Percentiles rank a stretch among this genome's conserved stretches.
Conservation (phyloP, 768 basidiomycete genomes). For the Coprinopsis cinerea region DNA sequence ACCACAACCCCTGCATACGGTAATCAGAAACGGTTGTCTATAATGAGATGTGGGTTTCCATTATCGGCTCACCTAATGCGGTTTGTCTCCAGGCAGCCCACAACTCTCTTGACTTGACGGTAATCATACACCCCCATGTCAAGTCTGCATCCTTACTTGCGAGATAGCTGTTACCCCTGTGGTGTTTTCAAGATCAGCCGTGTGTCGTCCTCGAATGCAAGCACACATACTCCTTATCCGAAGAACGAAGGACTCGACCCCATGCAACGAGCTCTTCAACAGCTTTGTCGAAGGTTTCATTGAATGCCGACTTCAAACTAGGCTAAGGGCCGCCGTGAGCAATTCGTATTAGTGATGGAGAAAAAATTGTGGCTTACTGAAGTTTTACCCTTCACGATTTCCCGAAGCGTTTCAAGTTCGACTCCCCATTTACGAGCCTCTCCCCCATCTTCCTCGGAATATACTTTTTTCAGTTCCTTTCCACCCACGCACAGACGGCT, state of each 20-base stretch:
- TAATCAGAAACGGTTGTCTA: conserved; percentile 9
- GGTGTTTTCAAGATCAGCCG: conserved; percentile 6
- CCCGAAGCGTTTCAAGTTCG: conserved; percentile 51
- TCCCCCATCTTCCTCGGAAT: conserved; percentile 47
- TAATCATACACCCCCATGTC: conserved; percentile 58
- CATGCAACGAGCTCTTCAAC: conserved; percentile 70
- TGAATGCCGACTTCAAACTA: conserved; percentile 50
- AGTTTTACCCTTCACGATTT: conserved; percentile 51
- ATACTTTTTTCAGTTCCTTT: conserved; percentile 18
- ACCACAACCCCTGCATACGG: conserved; percentile 10
- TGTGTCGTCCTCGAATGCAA: conserved; percentile 9
- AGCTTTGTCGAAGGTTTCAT: conserved; percentile 74
- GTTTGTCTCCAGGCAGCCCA: conserved; percentile 67
- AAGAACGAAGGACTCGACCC: conserved; percentile 64
- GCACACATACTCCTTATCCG: conserved; percentile 54
- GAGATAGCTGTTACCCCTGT: conserved; percentile 66
- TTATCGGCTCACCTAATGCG: conserved; percentile 47
- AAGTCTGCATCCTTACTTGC: conserved; percentile 68
- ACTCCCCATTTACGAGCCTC: conserved; percentile 78
- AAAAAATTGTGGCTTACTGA: conserved; percentile 29
- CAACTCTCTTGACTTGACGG: conserved; percentile 56
- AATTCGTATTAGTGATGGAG: conserved; percentile 13
- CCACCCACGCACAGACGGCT: conserved; percentile 58
- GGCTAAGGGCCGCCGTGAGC: conserved; percentile 38
- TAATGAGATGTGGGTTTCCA: conserved; percentile 13